These are phyloP conservation scores for Nitzschia sp. DNA, from an alignment of 108 stramenopile species.

Conservation along the genomic window DNA sequence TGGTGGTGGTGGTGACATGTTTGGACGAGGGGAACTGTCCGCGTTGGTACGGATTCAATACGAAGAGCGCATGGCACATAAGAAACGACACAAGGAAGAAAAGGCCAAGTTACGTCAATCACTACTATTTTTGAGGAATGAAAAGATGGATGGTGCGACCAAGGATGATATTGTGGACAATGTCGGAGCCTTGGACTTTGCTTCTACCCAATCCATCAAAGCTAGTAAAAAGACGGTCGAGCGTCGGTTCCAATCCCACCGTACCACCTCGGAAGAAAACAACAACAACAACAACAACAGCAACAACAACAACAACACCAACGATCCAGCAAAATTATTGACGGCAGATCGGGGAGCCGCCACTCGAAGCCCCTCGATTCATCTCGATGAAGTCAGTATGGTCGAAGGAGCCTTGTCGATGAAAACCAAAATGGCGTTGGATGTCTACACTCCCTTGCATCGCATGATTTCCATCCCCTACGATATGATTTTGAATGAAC, in stretches of 20 bases:
- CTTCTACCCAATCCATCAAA: constrained; percentile 13
- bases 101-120: neutral
- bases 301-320: neutral
- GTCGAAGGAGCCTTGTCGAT: constrained; percentile 79
- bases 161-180: constrained; percentile 4
- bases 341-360: neutral
- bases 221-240: constrained; percentile 4
- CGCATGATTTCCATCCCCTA: constrained; percentile 56
- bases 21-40: constrained; percentile 65
- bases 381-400: constrained; percentile 71
- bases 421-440: constrained; percentile 63
- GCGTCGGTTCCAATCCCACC: neutral
- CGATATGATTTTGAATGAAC: constrained; percentile 60
- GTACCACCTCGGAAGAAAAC: neutral
- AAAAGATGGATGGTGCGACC: neutral
- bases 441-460: constrained; percentile 60
- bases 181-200: constrained; percentile 19
- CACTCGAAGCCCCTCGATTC: constrained; percentile 17
- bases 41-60: constrained; percentile 81
- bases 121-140: neutral
- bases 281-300: neutral
- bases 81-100: constrained; percentile 37
- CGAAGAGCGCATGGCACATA: constrained; percentile 65
- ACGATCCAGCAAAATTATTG: neutral
- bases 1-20: constrained; percentile 25